A percentile compares a stretch with the other conserved stretches of the same genome.
phyloP scores from a whole-genome alignment of 805 yeast genomes.

The Starmerella geochares region DNA sequence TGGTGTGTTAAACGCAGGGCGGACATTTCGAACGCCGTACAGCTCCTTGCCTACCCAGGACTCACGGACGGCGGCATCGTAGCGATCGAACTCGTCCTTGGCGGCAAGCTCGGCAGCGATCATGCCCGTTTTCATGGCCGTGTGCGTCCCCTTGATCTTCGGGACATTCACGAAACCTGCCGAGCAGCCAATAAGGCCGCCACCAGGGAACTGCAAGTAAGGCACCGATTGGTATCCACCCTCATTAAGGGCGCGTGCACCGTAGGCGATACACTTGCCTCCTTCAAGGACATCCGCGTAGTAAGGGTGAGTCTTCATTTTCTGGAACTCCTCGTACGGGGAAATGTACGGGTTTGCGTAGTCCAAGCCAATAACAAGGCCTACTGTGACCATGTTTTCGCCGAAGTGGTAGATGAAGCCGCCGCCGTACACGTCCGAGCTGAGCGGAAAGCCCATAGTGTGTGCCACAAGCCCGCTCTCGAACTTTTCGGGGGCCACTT shows the following conservation, averaged over 20 bases:
- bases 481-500: conserved; percentile 73
- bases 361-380: conserved; percentile 90
- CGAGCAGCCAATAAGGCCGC: conserved; percentile 84
- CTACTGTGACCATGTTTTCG: conserved; percentile 81
- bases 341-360: conserved; percentile 90
- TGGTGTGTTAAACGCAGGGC: conserved; percentile 78
- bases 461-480: conserved; percentile 74
- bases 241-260: conserved; percentile 92
- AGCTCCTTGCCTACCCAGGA: conserved; percentile 87
- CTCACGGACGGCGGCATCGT: conserved; percentile 52
- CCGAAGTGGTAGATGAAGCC: conserved; percentile 97
- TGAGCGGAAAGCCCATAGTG: conserved; percentile 79
- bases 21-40: conserved; percentile 72
- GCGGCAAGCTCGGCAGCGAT: conserved; percentile 77
- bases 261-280: conserved; percentile 88
- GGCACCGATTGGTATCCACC: conserved; percentile 96
- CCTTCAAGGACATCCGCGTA: conserved; percentile 65
- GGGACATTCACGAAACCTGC: conserved; percentile 98
- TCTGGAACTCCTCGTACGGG: conserved; percentile 93
- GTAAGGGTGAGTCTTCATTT: conserved; percentile 83
- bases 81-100: conserved; percentile 39
- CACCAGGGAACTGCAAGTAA: conserved; percentile 86
- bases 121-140: conserved; percentile 93
- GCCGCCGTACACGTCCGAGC: conserved; percentile 75
- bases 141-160: conserved; percentile 93